Evolutionary conservation across 2,329 filamentous ascomycete species (phyloP), one percentile per base, ranked within the genome.

Genomic region (Tetracladium maxilliforme): DNA sequence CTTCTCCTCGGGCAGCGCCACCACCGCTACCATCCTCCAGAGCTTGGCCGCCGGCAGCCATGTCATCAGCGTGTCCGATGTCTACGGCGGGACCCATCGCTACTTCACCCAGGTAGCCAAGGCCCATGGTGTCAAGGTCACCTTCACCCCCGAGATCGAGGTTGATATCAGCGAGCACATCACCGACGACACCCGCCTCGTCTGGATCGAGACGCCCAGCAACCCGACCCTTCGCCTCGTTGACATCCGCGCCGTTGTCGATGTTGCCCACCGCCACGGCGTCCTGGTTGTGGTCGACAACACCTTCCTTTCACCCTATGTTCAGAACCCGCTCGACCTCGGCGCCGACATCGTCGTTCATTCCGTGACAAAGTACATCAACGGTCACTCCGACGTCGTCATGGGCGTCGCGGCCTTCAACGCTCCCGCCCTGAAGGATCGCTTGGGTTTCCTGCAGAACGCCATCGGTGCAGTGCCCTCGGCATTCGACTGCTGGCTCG

Each of bases 261-360:
- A 70, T 15, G 66, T 78, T 28, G 90, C 90, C 11, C 90, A 95
- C 52, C 63, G 76, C 41, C 80, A 82, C 44, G 87, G 86, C 33
- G 82, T 95, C 43, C 64, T 82, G 47, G 90, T 98, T 21, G 90
- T 98, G n/a, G 90, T 98, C 21, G 90, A 98, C 61, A 98, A 98
- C 61, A 98, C 90, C 12, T 98, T 98, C 63, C 64, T 95, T 46
- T 87, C 79, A 33, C 90, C 90, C 16, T 98, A 95, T 50, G 69
- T 98, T 23, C 90, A 98, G 58, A 95, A 93, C 54, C 90, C 90
- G 4, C 71, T 98, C 28, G 77, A 92, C 46, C 82, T 87, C 48
- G 90, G 90, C 40, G 90, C 90, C 39, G 90, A 98, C 52, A 86
- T 95, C 36, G 87, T 95, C 38, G 79, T 95, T 21, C 87, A 95